Evolutionary conservation across 2,329 filamentous ascomycete species (phyloP), one percentile per base, ranked within the genome.

Genomic region (Penicillium verrucosum): DNA sequence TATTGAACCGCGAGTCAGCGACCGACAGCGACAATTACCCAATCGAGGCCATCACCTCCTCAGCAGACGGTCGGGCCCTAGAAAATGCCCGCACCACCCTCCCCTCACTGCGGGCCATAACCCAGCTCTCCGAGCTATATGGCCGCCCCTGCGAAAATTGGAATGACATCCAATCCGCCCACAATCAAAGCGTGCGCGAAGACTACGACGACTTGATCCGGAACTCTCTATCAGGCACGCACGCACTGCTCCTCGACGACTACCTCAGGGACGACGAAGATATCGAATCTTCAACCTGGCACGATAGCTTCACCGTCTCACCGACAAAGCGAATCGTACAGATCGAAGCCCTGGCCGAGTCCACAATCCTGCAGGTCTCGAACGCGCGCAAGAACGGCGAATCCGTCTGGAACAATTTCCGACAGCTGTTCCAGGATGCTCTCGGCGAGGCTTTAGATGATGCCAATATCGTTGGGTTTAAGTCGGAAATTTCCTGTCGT

Each of bases 401-500:
- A 42, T 52, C 60, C 16, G 53, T 67, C 53, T 65, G 60, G 64
- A 57, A 50, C 21, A 42, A 41, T 56, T 77, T 65, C 63, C 69
- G 61, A 2, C 27, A 59, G 36, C 51, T 58, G 0, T 77, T 75
- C 38, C 65, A 68, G 11, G 57, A 63, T 4, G 63, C 78, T 25
- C 85, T 94, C 36, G 68, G 75, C 11, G 72, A 78, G 1, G 81
- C 84, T 3, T 78, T 92, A 27, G 75, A 79, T 0, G 86, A 94
- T 66, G 76, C 82, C 0, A 81, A 86, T 18, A 86, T 95, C 2
- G 89, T 85, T 1, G 90, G 83, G 2, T 95, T 95, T 81, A 94
- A 95, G 72, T 89, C 86, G 1, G 85, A 92, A 47, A 84, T 95
- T 54, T 93, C 90, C 74, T 94, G 94, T 70, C 82, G 90, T 14